Base-by-base conservation (phyloP, 2,329 filamentous ascomycete genomes). In the Cylindrodendrum hubeiense region DNA sequence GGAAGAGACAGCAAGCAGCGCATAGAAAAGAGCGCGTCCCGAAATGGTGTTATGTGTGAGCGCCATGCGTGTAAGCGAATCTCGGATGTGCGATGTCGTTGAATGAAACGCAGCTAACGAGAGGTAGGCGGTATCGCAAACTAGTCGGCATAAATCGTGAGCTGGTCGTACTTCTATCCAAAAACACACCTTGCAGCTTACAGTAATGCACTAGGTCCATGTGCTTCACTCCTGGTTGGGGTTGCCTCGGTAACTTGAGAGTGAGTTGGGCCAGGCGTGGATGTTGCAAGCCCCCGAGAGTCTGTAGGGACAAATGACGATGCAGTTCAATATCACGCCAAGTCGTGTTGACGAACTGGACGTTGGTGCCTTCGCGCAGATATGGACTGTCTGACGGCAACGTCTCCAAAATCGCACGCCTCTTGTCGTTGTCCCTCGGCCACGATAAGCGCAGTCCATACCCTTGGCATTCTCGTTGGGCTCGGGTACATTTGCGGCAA, bases 371-470 rank as follows among this genome's bases (percentile, higher is more conserved):
- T 12, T 43, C 2, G 30, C 4, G 3, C 15, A 4, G 2, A 30
- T 9, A 30, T 30, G 28, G 0, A 10, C 7, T 2, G 9, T 8
- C n/a, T 2, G 28, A 2, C 39, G 43, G 54, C 2, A 41, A 19
- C 4, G 7, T 9, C 19, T 26, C 30, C 5, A 58, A 34, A 5
- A 72, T 51, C 0, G 70, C 54, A 6, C 70, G 62, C 37, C 26
- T 68, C n/a, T 34, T 62, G 13, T 73, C 70, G 9, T 56, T 47
- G 1, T 33, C 26, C 9, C 53, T 61, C 1, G 70, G 70, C 71
- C 70, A 72, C 2, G 71, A 73, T 10, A 73, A 37, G 2, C 71
- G 70, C 9, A 65, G 6, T 3, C 51, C 55, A 47, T 69, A 73
- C 2, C 70, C 71, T 22, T 57, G 49, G 9, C 71, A 73, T 1